Conservation (phyloP, 192 early-diverging fungal genomes). For the Glomus cerebriforme region DNA sequence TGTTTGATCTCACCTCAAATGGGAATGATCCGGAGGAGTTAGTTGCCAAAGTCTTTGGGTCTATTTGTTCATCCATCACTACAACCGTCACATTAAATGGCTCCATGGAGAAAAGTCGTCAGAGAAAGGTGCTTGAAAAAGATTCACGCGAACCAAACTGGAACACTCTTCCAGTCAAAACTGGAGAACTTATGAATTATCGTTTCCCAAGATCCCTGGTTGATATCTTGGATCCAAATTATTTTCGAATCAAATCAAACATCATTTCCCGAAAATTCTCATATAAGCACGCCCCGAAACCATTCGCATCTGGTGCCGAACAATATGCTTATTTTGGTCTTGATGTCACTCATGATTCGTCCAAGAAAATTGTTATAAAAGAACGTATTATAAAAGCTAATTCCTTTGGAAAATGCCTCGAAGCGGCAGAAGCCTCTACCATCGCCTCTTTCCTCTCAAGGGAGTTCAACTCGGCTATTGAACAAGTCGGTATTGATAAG, state of each 20-base stretch:
- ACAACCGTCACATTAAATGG: background rate
- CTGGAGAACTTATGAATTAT: too few species aligned
- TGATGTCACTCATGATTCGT: background rate
- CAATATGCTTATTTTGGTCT: background rate
- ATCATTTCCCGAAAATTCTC: too few species aligned
- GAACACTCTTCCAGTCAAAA: too few species aligned
- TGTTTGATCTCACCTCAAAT: background rate
- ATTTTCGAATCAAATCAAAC: too few species aligned
- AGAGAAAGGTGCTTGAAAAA: too few species aligned
- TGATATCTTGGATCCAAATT: too few species aligned
- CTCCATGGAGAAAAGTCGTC: too few species aligned
- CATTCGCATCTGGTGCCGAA: too few species aligned
- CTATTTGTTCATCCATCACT: constrained; percentile 3
- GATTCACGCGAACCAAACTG: too few species aligned
- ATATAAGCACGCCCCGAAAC: too few species aligned
- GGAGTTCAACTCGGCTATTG: background rate
- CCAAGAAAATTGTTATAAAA: constrained; percentile 11
- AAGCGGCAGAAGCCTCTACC: constrained; percentile 12
- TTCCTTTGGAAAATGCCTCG: constrained; percentile 1
- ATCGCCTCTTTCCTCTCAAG: constrained; percentile 2
- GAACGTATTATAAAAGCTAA: background rate
- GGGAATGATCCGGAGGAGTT: background rate
- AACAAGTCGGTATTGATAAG: background rate
- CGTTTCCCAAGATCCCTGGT: too few species aligned
- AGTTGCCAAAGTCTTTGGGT: background rate